Evolutionary conservation across 495 filamentous ascomycete species (phyloP), one percentile per base, ranked within the genome.

Genomic region (Annulohypoxylon maeteangense): DNA sequence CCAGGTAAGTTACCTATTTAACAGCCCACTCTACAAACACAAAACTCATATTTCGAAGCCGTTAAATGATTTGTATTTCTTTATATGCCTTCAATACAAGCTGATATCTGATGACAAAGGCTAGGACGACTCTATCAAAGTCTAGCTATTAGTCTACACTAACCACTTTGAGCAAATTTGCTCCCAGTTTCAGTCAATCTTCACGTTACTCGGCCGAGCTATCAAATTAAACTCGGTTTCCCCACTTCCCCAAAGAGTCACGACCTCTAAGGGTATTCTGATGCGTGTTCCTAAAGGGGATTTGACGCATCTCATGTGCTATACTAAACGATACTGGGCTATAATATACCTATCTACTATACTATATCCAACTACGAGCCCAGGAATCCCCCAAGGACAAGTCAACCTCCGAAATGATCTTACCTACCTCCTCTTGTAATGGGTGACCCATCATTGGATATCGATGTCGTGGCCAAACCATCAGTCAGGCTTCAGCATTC

Each of bases 361-460:
- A 62, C 34, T 34, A 16, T 14, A 65, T 47, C 40, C 44, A 23
- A 56, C 25, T 47, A 45, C 22, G 20, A 50, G 51, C 54, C 50
- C 32, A 23, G 48, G 38, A 40, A 48, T 53, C 56, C 36, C 55
- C n/a, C 60, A 53, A 61, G 44, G 23, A 53, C 50, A 38, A 60
- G 70, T 63, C 48, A 42, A 47, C 50, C 70, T 27, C 65, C 62
- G 70, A 73, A 66, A 73, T 73, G 61, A 61, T 23, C 65, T 59
- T 44, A 48, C 65, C 56, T 69, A 65, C 60, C 62, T 66, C 20
- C 44, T 65, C 65, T 62, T 65, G 38, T 51, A 45, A 65, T 56
- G 36, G 29, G 44, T 38, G 23, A 36, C 47, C 31, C 23, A 55
- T 59, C 42, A 73, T 69, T 66, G 61, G 56, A 53, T 58, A 16